Base-by-base conservation (phyloP, 2,329 filamentous ascomycete genomes). In the Neonectria faginata region DNA sequence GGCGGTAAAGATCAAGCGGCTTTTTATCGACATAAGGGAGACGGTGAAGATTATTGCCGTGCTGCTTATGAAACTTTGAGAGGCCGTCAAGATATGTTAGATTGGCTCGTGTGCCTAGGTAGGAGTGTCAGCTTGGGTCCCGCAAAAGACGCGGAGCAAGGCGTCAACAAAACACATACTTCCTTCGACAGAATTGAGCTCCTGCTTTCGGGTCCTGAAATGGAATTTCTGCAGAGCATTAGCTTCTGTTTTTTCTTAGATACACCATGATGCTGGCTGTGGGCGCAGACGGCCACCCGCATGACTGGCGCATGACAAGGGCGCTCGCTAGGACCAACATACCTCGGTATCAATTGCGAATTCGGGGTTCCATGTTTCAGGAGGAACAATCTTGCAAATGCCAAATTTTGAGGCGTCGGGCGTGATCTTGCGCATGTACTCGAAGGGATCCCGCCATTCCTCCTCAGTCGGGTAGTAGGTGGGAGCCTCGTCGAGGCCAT, bases 261-360 rank as follows among this genome's bases (percentile, higher is more conserved):
- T 16, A 14, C 39, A 47, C 10, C 16, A 14, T 5, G 44, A 50
- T 33, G 48, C 22, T 25, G 16, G 31, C 22, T 9, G 29, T 18
- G n/a, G 31, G n/a, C 14, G 9, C 31, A 18, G 25, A 11, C 18
- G 41, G 33, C 14, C n/a, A 10, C 27, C 36, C n/a, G 6, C 36
- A 8, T 41, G 41, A 11, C 29, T 31, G 27, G 44, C 27, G 31
- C 44, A 50, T 36, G 25, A 58, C 52, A 41, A 42, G 16, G n/a
- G 42, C 54, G 60, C 67, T 60, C 42, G 50, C 48, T 33, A 66
- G 53, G 45, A 36, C 20, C 51, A 29, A 68, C 78, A 50, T 70
- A 97, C 95, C 89, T 97, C 94, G 22, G 95, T 98, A 77, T 99
- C 94, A 75, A 99, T 97, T 47, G 94, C 94, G 78, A 99, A 98